phyloP scores from a whole-genome alignment of 1,139 yeast species.

The Lizanozyma gosingica region DNA sequence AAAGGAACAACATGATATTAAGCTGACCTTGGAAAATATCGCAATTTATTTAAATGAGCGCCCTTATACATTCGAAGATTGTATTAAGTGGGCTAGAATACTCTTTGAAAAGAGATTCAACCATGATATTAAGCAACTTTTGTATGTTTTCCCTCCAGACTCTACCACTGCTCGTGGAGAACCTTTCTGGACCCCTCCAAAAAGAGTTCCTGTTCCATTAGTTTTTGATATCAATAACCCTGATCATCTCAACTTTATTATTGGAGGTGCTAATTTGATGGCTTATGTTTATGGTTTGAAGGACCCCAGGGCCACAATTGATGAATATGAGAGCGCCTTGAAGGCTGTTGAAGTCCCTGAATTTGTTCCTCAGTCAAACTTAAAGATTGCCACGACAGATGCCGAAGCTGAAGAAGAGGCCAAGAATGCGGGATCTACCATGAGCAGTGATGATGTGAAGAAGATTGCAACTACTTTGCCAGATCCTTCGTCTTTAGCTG shows the following conservation, averaged over 20 bases:
- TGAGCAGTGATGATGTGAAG: conserved; percentile 42
- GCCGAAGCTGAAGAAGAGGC: conserved; percentile 80
- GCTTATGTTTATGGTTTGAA: conserved; percentile 86
- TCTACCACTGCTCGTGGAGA: conserved; percentile 86
- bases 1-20: conserved; percentile 87
- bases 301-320: conserved; percentile 32
- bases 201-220: conserved; percentile 88
- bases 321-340: conserved; percentile 42
- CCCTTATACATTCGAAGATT: conserved; percentile 87
- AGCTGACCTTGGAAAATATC: conserved; percentile 75
- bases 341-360: conserved; percentile 31
- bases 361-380: conserved; percentile 66
- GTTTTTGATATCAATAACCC: conserved; percentile 64
- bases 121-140: conserved; percentile 79
- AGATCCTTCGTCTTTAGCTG: conserved; percentile 81
- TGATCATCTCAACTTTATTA: conserved; percentile 74
- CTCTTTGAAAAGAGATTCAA: conserved; percentile 81
- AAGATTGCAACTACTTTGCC: conserved; percentile 73
- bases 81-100: conserved; percentile 89
- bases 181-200: conserved; percentile 97
- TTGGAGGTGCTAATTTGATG: conserved; percentile 84
- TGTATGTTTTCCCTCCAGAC: conserved; percentile 91
- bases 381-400: conserved; percentile 82
- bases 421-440: conserved; percentile 41
- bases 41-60: conserved; percentile 64